Conservation (phyloP, 352 stramenopile species). For the Phytophthora quininea region DNA sequence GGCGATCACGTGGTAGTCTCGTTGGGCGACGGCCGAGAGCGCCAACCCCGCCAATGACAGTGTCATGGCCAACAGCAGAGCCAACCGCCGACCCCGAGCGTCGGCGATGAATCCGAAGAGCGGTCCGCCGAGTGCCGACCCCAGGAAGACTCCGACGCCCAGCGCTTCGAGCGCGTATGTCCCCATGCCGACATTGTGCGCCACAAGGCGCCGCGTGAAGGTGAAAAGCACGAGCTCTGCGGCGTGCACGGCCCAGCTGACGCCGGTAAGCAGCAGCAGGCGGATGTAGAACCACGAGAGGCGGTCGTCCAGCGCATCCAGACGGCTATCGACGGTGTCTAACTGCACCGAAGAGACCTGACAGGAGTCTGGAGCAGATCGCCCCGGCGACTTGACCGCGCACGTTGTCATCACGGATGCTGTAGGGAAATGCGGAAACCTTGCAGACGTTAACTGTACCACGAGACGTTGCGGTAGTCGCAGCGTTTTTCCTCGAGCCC, state of each 20-base stretch:
- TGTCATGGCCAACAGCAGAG: slow-evolving; percentile 36
- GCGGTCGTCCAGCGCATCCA: slow-evolving; percentile 25
- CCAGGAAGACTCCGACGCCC: slow-evolving; percentile 24
- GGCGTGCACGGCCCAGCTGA: slow-evolving; percentile 45
- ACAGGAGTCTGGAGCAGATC: background rate
- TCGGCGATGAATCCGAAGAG: slow-evolving; percentile 37
- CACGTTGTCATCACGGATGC: slow-evolving; percentile 2
- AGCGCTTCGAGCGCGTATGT: slow-evolving; percentile 32
- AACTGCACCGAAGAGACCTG: background rate
- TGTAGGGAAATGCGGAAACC: background rate
- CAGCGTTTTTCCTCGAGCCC: background rate
- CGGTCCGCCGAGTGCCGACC: slow-evolving; percentile 29
- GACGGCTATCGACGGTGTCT: slow-evolving; percentile 3
- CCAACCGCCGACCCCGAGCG: slow-evolving; percentile 26
- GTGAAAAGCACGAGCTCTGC: slow-evolving; percentile 46
- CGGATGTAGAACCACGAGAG: slow-evolving; percentile 39
- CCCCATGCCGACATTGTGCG: slow-evolving; percentile 29
- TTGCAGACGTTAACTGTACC: background rate
- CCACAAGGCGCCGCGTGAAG: slow-evolving; percentile 34
- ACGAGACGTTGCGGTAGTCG: background rate
- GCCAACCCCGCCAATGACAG: slow-evolving; percentile 30
- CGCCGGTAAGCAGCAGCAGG: slow-evolving; percentile 37
- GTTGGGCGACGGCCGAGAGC: slow-evolving; percentile 29
- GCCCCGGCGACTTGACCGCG: background rate
- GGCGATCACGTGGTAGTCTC: slow-evolving; percentile 31